Percentiles rank a stretch among this genome's conserved stretches.
Conservation (phyloP, 306 rosid genomes). For the Albizia julibrissin region DNA sequence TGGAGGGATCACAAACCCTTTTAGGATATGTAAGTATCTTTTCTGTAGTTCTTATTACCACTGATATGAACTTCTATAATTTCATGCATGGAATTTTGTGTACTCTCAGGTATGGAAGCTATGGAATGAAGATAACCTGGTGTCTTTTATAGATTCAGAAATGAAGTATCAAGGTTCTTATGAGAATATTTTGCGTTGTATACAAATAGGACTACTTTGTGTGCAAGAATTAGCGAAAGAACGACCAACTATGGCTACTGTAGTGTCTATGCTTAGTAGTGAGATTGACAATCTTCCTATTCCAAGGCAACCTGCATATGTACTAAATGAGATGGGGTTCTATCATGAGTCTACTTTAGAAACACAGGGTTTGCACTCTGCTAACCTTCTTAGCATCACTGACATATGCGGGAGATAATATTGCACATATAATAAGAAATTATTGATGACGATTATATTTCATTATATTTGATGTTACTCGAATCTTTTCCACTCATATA, state of each 20-base stretch:
- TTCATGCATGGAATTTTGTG: not conserved
- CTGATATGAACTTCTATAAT: not conserved
- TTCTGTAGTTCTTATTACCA: not conserved
- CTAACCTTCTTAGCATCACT: not conserved
- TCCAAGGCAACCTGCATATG: not conserved
- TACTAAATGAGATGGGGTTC: not conserved
- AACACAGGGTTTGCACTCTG: not conserved
- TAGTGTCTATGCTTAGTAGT: not conserved
- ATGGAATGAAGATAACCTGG: not conserved
- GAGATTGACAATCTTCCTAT: not conserved
- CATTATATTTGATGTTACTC: too few species aligned
- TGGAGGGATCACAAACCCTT: not conserved
- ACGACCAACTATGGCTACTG: not conserved
- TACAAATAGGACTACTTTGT: not conserved
- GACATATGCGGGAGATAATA: not conserved
- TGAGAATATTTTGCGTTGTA: not conserved
- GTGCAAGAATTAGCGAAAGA: not conserved
- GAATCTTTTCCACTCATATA: too few species aligned
- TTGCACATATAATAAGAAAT: not conserved
- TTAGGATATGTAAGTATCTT: constrained; percentile 13
- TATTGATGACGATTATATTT: too few species aligned
- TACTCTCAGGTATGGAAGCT: not conserved
- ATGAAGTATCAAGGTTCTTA: not conserved
- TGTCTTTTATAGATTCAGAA: not conserved
- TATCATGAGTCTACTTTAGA: not conserved